A percentile compares a stretch with the other conserved stretches of the same genome.
phyloP scores from a whole-genome alignment of 495 filamentous ascomycete genomes.

The Staphylotrichum longicolle region DNA sequence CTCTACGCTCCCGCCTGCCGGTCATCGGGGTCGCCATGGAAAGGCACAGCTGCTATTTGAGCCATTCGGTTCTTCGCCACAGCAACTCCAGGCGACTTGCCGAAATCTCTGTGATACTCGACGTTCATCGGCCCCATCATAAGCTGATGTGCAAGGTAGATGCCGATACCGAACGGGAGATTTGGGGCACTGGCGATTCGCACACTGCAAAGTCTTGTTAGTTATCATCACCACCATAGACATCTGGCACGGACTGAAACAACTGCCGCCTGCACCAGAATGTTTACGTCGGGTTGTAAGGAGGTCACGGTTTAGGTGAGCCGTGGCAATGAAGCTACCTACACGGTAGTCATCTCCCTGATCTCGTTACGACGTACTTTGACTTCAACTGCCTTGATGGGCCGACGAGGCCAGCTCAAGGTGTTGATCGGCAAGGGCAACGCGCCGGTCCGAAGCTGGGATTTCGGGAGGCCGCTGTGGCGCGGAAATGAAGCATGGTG shows the following conservation, averaged over 20 bases:
- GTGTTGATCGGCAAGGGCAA: background rate
- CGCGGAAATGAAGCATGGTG: constrained; percentile 6
- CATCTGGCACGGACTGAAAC: background rate
- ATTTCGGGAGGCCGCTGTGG: background rate
- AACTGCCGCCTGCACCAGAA: no score
- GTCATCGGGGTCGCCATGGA: background rate
- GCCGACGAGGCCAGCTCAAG: no score
- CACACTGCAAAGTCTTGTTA: background rate
- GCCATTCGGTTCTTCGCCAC: constrained; percentile 13
- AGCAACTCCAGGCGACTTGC: constrained; percentile 1
- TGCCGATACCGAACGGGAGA: constrained; percentile 4
- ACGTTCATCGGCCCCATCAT: background rate
- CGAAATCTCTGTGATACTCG: background rate
- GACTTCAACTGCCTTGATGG: no score
- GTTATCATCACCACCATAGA: background rate
- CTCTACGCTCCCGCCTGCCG: background rate
- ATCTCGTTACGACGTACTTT: no score
- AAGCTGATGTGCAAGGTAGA: background rate
- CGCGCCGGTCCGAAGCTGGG: constrained; percentile 5
- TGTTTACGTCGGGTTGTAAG: no score
- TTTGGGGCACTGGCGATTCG: background rate
- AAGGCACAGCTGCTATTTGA: background rate
- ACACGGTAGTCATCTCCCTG: no score
- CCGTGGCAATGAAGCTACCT: no score
- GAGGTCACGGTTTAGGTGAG: no score